Base-by-base conservation (phyloP, 495 filamentous ascomycete species). In the Viridothelium virens region DNA sequence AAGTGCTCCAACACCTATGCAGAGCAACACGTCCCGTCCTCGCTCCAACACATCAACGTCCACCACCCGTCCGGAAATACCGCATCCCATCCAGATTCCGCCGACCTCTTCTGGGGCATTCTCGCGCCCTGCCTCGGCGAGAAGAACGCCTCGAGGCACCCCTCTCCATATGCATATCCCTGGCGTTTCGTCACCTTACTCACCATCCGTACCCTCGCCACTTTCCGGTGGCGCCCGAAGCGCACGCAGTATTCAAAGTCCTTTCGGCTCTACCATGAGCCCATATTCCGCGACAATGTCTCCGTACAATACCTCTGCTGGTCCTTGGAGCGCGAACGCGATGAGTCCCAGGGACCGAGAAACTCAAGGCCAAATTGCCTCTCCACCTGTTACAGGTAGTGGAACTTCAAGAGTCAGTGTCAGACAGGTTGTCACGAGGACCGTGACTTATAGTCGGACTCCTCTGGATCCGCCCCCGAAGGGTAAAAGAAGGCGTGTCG, bases 401-500 rank as follows among this genome's bases (percentile, higher is more conserved):
- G 53, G 53, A 10, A 59, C 25, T 59, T 59, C 53, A 3, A 67
- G 71, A 38, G 77, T 80, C 18, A 78, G 75, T 63, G 76, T 89
- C 63, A 78, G 85, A 36, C 86, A 91, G 73, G 86, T 90, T 3
- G 86, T 91, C 50, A 91, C 88, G 39, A 80, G 89, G 63, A 91
- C 88, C 16, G 88, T 91, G 61, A 91, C 88, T 6, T 89, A 89
- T 74, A 72, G 74, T 48, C 63, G 68, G 34, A 71, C 72, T 44
- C 76, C 76, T 10, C 66, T 75, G 5, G 75, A 77, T 37, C 34
- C 67, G 16, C 87, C 88, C 62, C 88, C 88, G 46, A 89, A 90
- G 71, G 88, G 88, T 65, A 91, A 90, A 81, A 78, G 86, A 76
- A 83, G 88, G 74, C 87, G 88, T 77, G 76, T 89, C 41, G 85